A percentile compares a stretch with the other conserved stretches of the same genome.
These are phyloP conservation scores for Podila epigama DNA, from an alignment of 192 early-diverging fungal species.

Conservation along the genomic window DNA sequence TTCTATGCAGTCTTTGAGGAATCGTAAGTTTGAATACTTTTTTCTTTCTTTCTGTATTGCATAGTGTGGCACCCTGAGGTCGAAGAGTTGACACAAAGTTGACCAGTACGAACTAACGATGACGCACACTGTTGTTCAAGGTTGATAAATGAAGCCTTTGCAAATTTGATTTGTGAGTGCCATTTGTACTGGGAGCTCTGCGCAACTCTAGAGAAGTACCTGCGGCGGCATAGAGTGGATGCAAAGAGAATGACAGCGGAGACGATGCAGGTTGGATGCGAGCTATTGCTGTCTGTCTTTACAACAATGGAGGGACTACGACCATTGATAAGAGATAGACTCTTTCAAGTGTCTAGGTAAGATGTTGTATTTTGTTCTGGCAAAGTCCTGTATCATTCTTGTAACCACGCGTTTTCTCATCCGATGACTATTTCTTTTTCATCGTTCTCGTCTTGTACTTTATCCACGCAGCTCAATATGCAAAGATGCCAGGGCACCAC, in stretches of 20 bases:
- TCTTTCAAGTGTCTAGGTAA: constrained; percentile 27
- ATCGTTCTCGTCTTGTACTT: too few relatives aligned
- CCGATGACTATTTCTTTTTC: too few relatives aligned
- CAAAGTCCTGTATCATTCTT: not conserved
- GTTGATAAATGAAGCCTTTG: constrained; percentile 19
- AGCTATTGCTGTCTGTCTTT: constrained; percentile 29
- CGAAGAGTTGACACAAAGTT: too few relatives aligned
- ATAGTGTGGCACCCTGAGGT: not conserved
- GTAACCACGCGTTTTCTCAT: too few relatives aligned
- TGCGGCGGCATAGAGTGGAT: constrained; percentile 19
- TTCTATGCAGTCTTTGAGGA: constrained; percentile 35
- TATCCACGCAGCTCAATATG: not conserved
- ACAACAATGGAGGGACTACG: constrained; percentile 16
- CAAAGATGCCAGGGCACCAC: constrained; percentile 13
- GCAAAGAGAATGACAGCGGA: constrained; percentile 14
- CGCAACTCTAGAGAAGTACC: constrained; percentile 11
- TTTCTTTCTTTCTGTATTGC: not conserved
- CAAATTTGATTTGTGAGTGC: constrained; percentile 15
- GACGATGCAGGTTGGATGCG: constrained; percentile 20
- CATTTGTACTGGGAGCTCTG: constrained; percentile 36
- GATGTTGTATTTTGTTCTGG: not conserved
- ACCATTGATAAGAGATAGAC: constrained; percentile 16
- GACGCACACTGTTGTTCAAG: too few relatives aligned
- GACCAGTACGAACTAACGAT: too few relatives aligned
- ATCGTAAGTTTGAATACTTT: not conserved